Conservation (phyloP, 208 protist species). For the Histomonas meleagridis region DNA sequence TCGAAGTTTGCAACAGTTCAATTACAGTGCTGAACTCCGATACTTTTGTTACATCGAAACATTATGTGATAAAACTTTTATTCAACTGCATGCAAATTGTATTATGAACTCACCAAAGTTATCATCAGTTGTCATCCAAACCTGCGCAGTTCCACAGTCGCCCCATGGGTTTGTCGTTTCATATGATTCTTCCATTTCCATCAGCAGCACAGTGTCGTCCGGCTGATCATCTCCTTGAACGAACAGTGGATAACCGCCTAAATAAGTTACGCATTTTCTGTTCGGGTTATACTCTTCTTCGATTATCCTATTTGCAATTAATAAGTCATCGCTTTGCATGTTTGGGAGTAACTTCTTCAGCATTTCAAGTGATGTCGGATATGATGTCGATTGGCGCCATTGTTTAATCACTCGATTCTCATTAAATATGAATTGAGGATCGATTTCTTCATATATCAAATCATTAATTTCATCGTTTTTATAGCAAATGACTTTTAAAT, state of each 20-base stretch:
- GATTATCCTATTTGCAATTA: no score
- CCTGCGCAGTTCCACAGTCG: not conserved
- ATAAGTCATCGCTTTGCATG: no score
- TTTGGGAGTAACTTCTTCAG: no score
- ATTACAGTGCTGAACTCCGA: no score
- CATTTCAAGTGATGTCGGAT: no score
- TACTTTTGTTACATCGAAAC: no score
- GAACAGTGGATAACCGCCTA: not conserved
- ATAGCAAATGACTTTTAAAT: not conserved
- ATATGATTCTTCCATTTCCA: not conserved
- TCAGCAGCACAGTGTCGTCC: not conserved
- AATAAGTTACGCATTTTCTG: no score
- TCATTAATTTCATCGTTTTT: not conserved
- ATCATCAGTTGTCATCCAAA: not conserved
- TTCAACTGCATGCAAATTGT: not conserved
- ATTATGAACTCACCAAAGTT: not conserved
- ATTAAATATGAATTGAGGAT: not conserved
- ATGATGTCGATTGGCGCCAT: no score
- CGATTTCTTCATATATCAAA: not conserved
- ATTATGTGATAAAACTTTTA: no score
- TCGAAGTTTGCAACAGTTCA: no score
- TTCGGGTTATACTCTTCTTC: no score
- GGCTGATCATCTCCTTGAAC: not conserved
- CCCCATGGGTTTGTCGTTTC: not conserved
- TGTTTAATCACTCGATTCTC: not conserved